Evolutionary conservation across 805 yeast genomes (phyloP).

Genomic region (Jamesozyma spencerorum): DNA sequence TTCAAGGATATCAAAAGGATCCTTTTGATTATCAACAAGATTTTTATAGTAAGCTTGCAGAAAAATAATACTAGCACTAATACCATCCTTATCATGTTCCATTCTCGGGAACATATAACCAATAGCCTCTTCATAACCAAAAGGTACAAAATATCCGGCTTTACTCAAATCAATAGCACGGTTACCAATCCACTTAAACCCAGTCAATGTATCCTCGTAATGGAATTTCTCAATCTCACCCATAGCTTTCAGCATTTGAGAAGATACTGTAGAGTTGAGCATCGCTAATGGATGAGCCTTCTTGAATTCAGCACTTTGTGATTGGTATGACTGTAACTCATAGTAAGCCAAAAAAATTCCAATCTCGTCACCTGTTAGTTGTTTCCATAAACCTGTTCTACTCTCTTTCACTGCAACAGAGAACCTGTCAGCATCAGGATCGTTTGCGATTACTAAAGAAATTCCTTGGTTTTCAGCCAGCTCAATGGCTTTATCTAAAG

Average conservation of each 20-base stretch:
- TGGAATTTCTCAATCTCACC: constrained; percentile 53
- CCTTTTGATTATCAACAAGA: constrained; percentile 25
- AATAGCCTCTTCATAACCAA: constrained; percentile 92
- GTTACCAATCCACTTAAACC: constrained; percentile 97
- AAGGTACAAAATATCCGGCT: constrained; percentile 64
- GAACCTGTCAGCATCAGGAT: constrained; percentile 95
- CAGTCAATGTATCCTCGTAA: constrained; percentile 79
- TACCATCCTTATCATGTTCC: constrained; percentile 83
- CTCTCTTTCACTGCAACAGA: constrained; percentile 56
- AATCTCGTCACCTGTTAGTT: constrained; percentile 83
- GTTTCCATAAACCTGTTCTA: constrained; percentile 47
- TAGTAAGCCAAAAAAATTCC: constrained; percentile 77
- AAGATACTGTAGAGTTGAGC: constrained; percentile 85
- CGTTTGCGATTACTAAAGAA: constrained; percentile 71
- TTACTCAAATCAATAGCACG: constrained; percentile 62
- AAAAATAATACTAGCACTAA: constrained; percentile 69
- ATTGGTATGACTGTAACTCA: constrained; percentile 33
- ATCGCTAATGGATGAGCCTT: constrained; percentile 38
- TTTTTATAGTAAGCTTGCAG: constrained; percentile 56
- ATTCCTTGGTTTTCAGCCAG: constrained; percentile 40
- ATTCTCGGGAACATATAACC: constrained; percentile 84
- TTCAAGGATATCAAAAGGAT: constrained; percentile 40
- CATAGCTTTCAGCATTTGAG: constrained; percentile 66
- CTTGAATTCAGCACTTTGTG: constrained; percentile 20
- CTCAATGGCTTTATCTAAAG: constrained; percentile 60